These are phyloP conservation scores for Marchantia polymorpha DNA, from an alignment of 225 moss, liverwort and hornwort species.

Conservation along the genomic window DNA sequence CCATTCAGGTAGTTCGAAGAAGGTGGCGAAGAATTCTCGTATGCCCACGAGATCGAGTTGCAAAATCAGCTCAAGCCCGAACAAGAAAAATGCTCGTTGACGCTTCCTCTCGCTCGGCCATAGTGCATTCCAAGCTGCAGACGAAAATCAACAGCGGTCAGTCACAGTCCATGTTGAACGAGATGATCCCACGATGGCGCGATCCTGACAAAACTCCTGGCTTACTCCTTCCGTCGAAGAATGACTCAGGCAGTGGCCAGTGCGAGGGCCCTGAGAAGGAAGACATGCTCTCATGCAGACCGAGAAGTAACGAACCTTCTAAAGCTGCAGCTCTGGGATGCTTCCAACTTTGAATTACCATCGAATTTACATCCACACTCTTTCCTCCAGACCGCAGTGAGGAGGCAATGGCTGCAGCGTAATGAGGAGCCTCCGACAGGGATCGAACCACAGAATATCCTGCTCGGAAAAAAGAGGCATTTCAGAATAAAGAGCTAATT, in stretches of 20 bases:
- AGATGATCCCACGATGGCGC: neutral
- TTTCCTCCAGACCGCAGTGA: slow-evolving; percentile 55
- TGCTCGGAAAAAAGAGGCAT: slow-evolving; percentile 23
- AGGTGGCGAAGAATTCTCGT: slow-evolving; percentile 82
- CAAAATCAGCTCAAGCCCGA: slow-evolving; percentile 92
- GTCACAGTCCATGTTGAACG: neutral
- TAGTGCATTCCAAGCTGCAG: slow-evolving; percentile 90
- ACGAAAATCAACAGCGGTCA: neutral
- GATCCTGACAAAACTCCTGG: neutral
- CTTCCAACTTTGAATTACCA: slow-evolving; percentile 23
- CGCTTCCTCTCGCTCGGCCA: slow-evolving; percentile 98
- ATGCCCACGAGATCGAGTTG: slow-evolving; percentile 81
- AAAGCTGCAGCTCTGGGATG: slow-evolving; percentile 74
- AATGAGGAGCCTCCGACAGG: slow-evolving; percentile 91
- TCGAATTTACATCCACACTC: slow-evolving; percentile 5
- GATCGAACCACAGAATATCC: slow-evolving; percentile 97
- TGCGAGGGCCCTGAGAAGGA: neutral
- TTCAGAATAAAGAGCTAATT: neutral
- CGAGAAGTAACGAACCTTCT: slow-evolving; percentile 52
- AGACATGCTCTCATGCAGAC: neutral
- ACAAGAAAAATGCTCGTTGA: slow-evolving; percentile 89
- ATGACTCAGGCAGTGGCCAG: too few relatives aligned
- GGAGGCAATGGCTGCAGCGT: slow-evolving; percentile 91
- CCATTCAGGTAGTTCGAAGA: slow-evolving; percentile 97
- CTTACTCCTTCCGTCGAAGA: too few relatives aligned